Evolutionary conservation across 495 filamentous ascomycete species (phyloP).

Genomic region (Aspergillus homomorphus): DNA sequence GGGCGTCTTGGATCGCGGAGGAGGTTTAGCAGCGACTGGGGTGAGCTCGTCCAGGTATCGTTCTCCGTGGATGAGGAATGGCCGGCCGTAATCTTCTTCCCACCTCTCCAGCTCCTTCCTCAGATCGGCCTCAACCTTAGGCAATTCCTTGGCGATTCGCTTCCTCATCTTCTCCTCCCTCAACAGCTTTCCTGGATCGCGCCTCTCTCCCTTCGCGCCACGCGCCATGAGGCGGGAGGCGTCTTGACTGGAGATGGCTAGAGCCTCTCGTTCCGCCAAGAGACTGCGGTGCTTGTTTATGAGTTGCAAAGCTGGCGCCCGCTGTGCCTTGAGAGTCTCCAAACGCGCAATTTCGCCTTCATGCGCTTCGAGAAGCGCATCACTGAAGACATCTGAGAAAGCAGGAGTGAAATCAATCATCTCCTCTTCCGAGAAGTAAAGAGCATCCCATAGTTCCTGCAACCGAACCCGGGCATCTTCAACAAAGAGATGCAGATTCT

Average conservation of each 20-base stretch:
- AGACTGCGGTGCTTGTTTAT: constrained; percentile 83
- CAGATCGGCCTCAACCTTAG: constrained; percentile 82
- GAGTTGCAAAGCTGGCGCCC: constrained; percentile 74
- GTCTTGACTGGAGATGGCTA: constrained; percentile 86
- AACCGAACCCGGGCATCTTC: constrained; percentile 87
- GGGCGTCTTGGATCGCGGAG: constrained; percentile 75
- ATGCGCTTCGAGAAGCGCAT: constrained; percentile 84
- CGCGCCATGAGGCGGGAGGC: constrained; percentile 87
- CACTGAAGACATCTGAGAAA: constrained; percentile 77
- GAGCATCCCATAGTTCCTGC: constrained; percentile 88
- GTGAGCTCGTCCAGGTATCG: constrained; percentile 80
- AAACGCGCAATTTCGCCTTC: constrained; percentile 84
- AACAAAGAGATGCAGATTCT: constrained; percentile 92
- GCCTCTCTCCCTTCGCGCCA: constrained; percentile 82
- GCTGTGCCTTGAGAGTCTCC: constrained; percentile 80
- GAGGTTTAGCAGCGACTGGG: constrained; percentile 57
- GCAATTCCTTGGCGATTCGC: constrained; percentile 89
- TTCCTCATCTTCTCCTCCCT: constrained; percentile 99
- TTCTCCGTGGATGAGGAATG: constrained; percentile 89
- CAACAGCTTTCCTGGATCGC: constrained; percentile 91
- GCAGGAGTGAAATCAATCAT: constrained; percentile 96
- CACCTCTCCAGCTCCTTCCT: constrained; percentile 77
- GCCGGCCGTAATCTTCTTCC: constrained; percentile 91
- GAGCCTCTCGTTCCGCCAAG: constrained; percentile 80
- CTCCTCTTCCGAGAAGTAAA: constrained; percentile 96